These are phyloP conservation scores for Leccinum disarticulatum DNA, from an alignment of 768 basidiomycete species.

Conservation along the genomic window DNA sequence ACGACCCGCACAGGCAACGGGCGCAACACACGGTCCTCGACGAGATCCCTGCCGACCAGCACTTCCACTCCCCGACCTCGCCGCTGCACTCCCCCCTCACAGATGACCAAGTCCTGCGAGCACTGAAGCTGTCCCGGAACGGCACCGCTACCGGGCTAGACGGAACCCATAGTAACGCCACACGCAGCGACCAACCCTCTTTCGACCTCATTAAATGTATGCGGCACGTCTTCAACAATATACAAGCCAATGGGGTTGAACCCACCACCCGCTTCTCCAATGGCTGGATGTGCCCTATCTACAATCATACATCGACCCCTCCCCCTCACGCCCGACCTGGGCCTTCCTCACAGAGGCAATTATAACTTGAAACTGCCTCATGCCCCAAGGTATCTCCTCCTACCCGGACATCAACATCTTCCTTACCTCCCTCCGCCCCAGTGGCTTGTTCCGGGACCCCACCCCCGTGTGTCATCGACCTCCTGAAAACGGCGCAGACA, in stretches of 20 bases:
- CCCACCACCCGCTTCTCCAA: neutral
- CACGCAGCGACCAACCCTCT: neutral
- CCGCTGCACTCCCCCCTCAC: conserved; percentile 29
- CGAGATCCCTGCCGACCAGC: neutral
- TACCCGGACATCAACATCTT: neutral
- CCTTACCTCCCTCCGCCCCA: neutral
- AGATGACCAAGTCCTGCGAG: neutral
- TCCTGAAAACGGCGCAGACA: neutral
- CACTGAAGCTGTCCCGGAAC: neutral
- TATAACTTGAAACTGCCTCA: neutral
- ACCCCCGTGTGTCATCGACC: neutral
- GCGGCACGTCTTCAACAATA: neutral
- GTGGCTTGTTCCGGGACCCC: too few species aligned
- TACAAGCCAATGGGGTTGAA: neutral
- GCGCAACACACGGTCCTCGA: rapidly evolving
- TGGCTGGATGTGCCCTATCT: conserved; percentile 1
- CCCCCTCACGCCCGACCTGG: neutral
- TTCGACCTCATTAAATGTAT: neutral
- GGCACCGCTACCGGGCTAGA: neutral
- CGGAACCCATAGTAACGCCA: too few species aligned
- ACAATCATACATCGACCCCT: neutral
- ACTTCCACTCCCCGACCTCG: neutral
- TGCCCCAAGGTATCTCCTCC: neutral
- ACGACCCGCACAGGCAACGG: too few species aligned
- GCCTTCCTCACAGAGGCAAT: neutral